Evolutionary conservation across 805 yeast genomes (phyloP).

Genomic region (Monosporozyma solicola): DNA sequence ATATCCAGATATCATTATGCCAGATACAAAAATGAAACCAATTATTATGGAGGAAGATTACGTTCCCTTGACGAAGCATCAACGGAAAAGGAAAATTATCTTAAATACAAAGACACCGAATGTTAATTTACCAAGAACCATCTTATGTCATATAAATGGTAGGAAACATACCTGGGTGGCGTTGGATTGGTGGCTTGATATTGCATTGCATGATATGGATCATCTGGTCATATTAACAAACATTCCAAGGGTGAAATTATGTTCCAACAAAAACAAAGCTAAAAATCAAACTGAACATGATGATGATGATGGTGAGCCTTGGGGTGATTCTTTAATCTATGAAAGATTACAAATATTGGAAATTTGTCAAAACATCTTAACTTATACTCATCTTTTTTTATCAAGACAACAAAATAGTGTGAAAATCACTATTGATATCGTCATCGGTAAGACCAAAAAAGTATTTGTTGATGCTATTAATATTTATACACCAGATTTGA

Average conservation of each 20-base stretch:
- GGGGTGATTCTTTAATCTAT: constrained; percentile 12
- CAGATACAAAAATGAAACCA: constrained; percentile 1
- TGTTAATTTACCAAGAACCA: constrained; percentile 33
- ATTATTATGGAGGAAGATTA: constrained; percentile 2
- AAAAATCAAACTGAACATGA: not conserved
- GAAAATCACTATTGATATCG: constrained; percentile 25
- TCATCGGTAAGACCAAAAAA: constrained; percentile 20
- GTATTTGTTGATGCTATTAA: constrained; percentile 23
- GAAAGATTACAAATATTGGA: constrained; percentile 15
- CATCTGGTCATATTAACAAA: constrained; percentile 49
- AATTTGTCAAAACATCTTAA: constrained; percentile 18
- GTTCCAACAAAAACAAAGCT: not conserved
- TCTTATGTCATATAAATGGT: constrained; percentile 59
- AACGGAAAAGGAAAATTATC: constrained; percentile 12
- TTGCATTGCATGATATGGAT: constrained; percentile 53
- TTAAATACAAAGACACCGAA: constrained; percentile 12
- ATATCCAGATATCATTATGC: constrained; percentile 15
- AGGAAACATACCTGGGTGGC: constrained; percentile 76
- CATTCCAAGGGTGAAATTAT: constrained; percentile 16
- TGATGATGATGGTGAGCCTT: not conserved
- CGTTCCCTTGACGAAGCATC: constrained; percentile 13
- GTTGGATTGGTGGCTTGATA: constrained; percentile 54
- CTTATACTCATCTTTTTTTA: constrained; percentile 17
- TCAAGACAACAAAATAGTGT: constrained; percentile 13
- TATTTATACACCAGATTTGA: constrained; percentile 24